Conservation (phyloP, 352 stramenopile genomes). For the Ophiocytium majus region DNA sequence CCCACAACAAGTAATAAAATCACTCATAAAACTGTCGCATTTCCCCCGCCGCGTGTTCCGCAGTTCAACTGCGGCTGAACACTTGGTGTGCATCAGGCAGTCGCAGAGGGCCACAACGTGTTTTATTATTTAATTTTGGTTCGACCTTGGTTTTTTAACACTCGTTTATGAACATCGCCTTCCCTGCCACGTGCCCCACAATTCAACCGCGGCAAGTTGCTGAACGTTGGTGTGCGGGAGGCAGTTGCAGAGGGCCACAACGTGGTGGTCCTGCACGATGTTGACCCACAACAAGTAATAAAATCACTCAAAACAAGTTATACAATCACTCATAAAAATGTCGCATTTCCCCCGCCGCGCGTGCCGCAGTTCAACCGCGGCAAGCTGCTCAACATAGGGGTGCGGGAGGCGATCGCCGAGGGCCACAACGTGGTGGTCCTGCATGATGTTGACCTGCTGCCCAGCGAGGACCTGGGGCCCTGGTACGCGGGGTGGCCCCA, state of each 20-base stretch:
- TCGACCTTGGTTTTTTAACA: too few relatives aligned
- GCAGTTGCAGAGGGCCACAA: constrained; percentile 67
- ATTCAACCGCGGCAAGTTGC: constrained; percentile 93
- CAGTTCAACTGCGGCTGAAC: constrained; percentile 95
- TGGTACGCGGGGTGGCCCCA: constrained; percentile 61
- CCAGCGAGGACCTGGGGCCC: constrained; percentile 69
- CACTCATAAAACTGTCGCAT: too few relatives aligned
- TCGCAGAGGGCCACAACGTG: constrained; percentile 65
- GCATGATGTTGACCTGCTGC: constrained; percentile 92
- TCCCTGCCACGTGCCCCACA: constrained; percentile 48
- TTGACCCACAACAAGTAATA: too few relatives aligned
- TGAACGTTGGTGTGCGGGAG: constrained; percentile 91
- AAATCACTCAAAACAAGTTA: too few relatives aligned
- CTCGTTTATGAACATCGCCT: too few relatives aligned
- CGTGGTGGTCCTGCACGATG: constrained; percentile 90
- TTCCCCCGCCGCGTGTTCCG: neutral
- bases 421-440: constrained; percentile 81
- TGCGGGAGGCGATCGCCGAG: constrained; percentile 73
- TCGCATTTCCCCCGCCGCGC: too few relatives aligned
- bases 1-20: too few relatives aligned
- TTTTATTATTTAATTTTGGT: too few relatives aligned
- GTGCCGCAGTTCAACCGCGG: constrained; percentile 86
- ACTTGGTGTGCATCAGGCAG: constrained; percentile 83
- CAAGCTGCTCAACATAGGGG: constrained; percentile 93
- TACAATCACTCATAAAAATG: too few relatives aligned